Evolutionary conservation across 352 stramenopile genomes (phyloP).

Genomic region (Halophytophthora polymorphica): DNA sequence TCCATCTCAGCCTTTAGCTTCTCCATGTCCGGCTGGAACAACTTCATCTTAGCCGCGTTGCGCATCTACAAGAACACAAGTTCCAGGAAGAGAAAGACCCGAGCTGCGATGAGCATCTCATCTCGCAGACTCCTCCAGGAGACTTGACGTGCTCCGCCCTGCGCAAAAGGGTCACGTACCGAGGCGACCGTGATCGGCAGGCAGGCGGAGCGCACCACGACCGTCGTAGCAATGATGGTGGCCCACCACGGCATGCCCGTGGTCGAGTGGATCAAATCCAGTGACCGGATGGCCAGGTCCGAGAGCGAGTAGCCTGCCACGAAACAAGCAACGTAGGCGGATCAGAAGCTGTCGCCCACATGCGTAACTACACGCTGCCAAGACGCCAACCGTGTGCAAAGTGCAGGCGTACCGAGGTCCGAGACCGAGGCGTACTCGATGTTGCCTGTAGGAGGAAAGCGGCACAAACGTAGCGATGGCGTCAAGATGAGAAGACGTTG

Average conservation of each 20-base stretch:
- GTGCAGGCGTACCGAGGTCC: conserved; percentile 36
- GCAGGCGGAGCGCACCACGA: conserved; percentile 66
- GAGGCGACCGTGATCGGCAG: conserved; percentile 79
- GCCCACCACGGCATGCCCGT: conserved; percentile 87
- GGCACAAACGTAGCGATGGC: conserved; percentile 2
- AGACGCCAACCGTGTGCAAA: not conserved
- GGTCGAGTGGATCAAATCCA: conserved; percentile 74
- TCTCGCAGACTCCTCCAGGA: not conserved
- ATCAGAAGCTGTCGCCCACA: too few relatives aligned
- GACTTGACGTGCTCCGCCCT: not conserved
- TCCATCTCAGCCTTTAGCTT: conserved; percentile 77
- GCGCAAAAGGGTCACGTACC: conserved; percentile 35
- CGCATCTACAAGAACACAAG: conserved; percentile 42
- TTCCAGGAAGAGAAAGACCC: not conserved
- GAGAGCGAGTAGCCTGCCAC: conserved; percentile 53
- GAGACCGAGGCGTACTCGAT: conserved; percentile 53
- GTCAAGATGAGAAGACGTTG: conserved; percentile 5
- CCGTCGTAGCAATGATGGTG: conserved; percentile 81
- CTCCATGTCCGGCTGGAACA: conserved; percentile 81
- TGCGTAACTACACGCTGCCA: too few relatives aligned
- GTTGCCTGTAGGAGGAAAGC: conserved; percentile 21
- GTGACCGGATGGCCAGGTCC: conserved; percentile 67
- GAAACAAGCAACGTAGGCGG: not conserved
- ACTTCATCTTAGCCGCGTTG: conserved; percentile 85
- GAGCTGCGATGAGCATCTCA: not conserved